Conservation (phyloP, 2,329 filamentous ascomycete genomes). For the Ceratocystis cacaofunesta region DNA sequence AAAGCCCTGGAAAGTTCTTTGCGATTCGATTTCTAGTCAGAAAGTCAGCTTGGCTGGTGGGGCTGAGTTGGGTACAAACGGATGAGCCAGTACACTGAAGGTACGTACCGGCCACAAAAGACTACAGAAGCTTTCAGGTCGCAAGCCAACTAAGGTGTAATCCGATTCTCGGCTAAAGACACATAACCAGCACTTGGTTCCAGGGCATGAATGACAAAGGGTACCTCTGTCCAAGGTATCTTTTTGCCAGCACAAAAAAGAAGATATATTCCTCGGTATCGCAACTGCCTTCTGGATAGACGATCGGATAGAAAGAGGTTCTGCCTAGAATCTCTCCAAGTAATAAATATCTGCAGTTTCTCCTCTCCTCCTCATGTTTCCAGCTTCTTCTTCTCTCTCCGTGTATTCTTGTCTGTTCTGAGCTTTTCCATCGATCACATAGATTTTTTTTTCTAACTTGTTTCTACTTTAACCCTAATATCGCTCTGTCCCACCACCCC, state of each 20-base stretch:
- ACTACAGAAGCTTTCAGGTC: no score
- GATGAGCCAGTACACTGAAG: neutral
- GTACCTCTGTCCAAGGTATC: neutral
- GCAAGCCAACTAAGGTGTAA: neutral
- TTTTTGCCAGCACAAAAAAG: neutral
- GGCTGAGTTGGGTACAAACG: slow-evolving; percentile 14
- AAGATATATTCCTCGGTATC: neutral
- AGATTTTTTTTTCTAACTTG: neutral
- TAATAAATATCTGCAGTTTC: neutral
- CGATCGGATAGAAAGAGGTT: neutral
- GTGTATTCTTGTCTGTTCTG: neutral
- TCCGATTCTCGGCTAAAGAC: neutral
- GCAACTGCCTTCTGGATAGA: neutral
- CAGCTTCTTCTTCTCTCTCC: neutral
- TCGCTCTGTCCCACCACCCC: slow-evolving; percentile 8
- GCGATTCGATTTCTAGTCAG: slow-evolving; percentile 13
- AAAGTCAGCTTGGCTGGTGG: slow-evolving; percentile 6
- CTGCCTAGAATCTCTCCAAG: neutral
- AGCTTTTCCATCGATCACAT: neutral
- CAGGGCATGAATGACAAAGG: neutral
- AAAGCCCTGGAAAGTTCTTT: slow-evolving; percentile 15
- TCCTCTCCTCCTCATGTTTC: neutral
- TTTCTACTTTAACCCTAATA: neutral
- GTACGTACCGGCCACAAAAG: no score
- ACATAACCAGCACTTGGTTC: neutral